Conservation (phyloP, 23 red algal species). For the Gracilariopsis chorda region DNA sequence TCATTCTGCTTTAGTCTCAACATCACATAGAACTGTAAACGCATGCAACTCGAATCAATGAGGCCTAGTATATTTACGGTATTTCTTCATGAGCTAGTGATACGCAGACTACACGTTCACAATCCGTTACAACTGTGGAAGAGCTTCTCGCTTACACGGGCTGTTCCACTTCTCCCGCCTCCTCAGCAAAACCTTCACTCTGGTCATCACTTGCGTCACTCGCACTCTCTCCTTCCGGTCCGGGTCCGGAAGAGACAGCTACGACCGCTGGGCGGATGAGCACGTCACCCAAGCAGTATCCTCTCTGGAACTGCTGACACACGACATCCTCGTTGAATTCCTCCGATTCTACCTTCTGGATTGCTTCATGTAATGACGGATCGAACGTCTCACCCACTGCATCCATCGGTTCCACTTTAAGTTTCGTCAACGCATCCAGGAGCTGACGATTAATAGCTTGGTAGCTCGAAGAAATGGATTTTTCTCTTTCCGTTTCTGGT, state of each 20-base stretch:
- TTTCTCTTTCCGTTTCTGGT: slow-evolving; percentile 63
- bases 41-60: too few species aligned
- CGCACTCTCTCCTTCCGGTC: slow-evolving; percentile 1
- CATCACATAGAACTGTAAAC: too few species aligned
- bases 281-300: slow-evolving; percentile 70
- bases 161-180: background rate
- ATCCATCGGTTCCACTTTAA: slow-evolving; percentile 88
- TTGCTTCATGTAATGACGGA: slow-evolving; percentile 83
- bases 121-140: background rate
- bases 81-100: too few species aligned
- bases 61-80: too few species aligned
- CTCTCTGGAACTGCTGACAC: slow-evolving; percentile 74
- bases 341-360: slow-evolving; percentile 67
- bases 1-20: too few species aligned
- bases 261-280: slow-evolving; percentile 78
- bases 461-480: slow-evolving; percentile 72
- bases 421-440: slow-evolving; percentile 63
- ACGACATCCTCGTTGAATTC: slow-evolving; percentile 82
- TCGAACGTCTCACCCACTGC: slow-evolving; percentile 80
- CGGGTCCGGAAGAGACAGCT: slow-evolving; percentile 65
- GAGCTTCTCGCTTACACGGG: background rate
- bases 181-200: background rate
- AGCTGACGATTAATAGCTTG: slow-evolving; percentile 83
- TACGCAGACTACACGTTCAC: background rate
- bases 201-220: background rate